Evolutionary conservation across 345 rosid genomes (phyloP).

Genomic region (Lepidium africanum): DNA sequence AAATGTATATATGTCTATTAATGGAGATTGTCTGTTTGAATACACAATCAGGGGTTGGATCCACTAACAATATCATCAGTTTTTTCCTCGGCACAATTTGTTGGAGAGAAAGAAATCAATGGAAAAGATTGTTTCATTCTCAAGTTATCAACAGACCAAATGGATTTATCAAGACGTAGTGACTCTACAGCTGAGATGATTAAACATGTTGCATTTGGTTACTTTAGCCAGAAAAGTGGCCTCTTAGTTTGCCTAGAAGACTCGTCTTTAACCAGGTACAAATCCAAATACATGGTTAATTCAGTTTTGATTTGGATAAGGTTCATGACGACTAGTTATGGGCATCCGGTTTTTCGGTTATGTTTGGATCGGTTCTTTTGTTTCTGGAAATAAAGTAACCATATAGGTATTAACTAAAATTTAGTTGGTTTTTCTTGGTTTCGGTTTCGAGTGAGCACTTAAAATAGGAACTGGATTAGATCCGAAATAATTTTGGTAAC

Average conservation of each 20-base stretch:
- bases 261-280: constrained; percentile 27
- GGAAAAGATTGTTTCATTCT: constrained; percentile 75
- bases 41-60: constrained; percentile 70
- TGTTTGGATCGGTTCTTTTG: too few species aligned
- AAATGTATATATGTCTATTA: too few species aligned
- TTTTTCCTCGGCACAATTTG: constrained; percentile 69
- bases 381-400: too few species aligned
- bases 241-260: constrained; percentile 40
- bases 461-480: too few species aligned
- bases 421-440: too few species aligned
- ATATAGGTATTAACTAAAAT: too few species aligned
- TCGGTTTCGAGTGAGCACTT: too few species aligned
- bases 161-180: constrained; percentile 59
- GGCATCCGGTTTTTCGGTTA: too few species aligned
- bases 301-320: not conserved
- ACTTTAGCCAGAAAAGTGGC: constrained; percentile 92
- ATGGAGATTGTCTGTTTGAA: not conserved
- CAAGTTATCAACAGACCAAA: constrained; percentile 70
- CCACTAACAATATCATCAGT: constrained; percentile 76
- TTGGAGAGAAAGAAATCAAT: constrained; percentile 68
- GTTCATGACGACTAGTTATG: not conserved
- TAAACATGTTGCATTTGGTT: constrained; percentile 77
- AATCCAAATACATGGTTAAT: not conserved
- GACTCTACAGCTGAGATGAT: constrained; percentile 90
- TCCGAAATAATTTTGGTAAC: too few species aligned